Evolutionary conservation across 805 yeast species (phyloP), one percentile per base, ranked within the genome.

Genomic region (Candida argentea): DNA sequence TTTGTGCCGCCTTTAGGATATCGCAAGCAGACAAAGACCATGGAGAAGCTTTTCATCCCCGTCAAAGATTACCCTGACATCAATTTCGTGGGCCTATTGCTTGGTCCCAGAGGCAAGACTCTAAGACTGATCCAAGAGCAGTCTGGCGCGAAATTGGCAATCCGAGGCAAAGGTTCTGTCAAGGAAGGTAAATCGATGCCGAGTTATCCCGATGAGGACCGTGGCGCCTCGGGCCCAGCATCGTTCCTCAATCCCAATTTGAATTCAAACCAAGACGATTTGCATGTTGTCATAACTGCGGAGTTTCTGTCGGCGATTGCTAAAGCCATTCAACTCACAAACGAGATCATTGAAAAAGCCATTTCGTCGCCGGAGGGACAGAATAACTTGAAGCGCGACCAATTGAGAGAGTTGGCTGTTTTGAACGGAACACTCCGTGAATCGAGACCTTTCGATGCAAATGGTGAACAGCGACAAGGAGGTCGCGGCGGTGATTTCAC

Each of bases 101-200:
- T 91, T 27, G 99, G 99, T 0, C 98, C 99, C 18, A 76, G 99
- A 61, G 99, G 97, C 14, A 79, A 81, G 42, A 89, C 95, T 0
- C 56, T 89, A 42, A 72, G 82, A 35, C 72, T 73, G 41, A 57
- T 93, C 52, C 94, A 89, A 48, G 76, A 72, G 16, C 76, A 79
- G 27, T 78, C 94, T 22, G 95, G 95, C 1, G 95, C 97, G 11
- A 73, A 69, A 39, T 79, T 91, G 34, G 93, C 87, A 3, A 82
- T 91, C 27, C 66, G 99, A 40, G 99, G 99, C 16, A 76, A 81
- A 40, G 99, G 99, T 0, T 87, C 96, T 1, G 94, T 86, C 12
- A 89, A 89, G 46, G 94, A 84, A 46, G 97, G 97, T 18, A 80
- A 76, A 49, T 52, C 55, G 14, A 69, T 70, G 32, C 45, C 62